Conservation (phyloP, 2,329 filamentous ascomycete species). For the Diaporthe sp. region DNA sequence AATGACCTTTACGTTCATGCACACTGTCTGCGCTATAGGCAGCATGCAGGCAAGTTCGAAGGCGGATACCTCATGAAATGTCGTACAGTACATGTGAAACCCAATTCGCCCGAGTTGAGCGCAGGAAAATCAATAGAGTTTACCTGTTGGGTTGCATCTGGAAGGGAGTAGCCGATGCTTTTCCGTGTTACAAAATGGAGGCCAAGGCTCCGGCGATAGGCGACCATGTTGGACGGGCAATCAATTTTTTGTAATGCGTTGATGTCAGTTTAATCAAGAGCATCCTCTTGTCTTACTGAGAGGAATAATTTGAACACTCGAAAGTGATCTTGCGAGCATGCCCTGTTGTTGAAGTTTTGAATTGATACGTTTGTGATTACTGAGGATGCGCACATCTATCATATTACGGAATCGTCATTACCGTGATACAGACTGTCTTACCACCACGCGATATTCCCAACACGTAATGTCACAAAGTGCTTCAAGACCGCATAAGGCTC, state of each 20-base stretch:
- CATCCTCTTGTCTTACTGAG: neutral
- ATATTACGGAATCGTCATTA: neutral
- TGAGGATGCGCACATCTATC: neutral
- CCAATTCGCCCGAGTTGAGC: neutral
- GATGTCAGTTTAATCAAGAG: constrained; percentile 17
- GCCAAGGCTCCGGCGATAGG: constrained; percentile 17
- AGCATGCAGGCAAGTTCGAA: neutral
- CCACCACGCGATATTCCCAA: neutral
- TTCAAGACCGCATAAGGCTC: neutral
- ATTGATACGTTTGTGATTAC: neutral
- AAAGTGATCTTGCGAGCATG: neutral
- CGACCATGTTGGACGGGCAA: neutral
- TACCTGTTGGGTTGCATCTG: neutral
- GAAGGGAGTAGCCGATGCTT: constrained; percentile 16
- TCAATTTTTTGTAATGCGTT: neutral
- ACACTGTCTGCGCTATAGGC: neutral
- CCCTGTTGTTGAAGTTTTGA: neutral
- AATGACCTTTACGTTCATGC: neutral
- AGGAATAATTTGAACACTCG: neutral
- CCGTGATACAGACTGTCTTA: neutral
- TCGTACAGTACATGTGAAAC: constrained; percentile 20
- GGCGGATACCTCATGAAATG: neutral
- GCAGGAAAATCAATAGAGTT: neutral
- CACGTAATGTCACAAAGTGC: neutral
- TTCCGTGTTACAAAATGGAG: constrained; percentile 16